Conservation (phyloP, 805 yeast genomes). For the Candida namnaoensis region DNA sequence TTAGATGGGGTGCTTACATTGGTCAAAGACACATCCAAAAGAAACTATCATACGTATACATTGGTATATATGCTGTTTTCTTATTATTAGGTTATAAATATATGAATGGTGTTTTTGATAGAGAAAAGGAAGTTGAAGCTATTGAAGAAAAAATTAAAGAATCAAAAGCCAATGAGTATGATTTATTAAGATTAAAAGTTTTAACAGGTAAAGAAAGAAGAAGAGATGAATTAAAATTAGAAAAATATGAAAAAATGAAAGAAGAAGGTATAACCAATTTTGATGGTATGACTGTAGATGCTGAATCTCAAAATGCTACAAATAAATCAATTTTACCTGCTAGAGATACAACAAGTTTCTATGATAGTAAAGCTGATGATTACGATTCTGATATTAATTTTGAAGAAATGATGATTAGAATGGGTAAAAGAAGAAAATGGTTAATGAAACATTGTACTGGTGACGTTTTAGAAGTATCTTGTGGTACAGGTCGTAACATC, state of each 20-base stretch:
- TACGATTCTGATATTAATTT: conserved; percentile 73
- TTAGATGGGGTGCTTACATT: conserved; percentile 45
- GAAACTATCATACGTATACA: conserved; percentile 52
- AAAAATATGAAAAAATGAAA: conserved; percentile 48
- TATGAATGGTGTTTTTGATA: conserved; percentile 56
- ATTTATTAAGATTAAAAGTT: conserved; percentile 51
- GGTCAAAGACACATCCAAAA: conserved; percentile 51
- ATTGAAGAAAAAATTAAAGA: conserved; percentile 28
- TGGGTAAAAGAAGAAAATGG: conserved; percentile 65
- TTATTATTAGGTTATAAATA: conserved; percentile 52
- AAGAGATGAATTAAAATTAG: conserved; percentile 50
- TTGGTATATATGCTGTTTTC: conserved; percentile 51
- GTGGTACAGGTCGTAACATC: conserved; percentile 94
- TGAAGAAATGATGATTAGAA: conserved; percentile 35
- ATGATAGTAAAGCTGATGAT: conserved; percentile 66
- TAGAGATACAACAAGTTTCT: conserved; percentile 74
- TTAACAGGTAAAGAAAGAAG: conserved; percentile 53
- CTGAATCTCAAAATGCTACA: conserved; percentile 22
- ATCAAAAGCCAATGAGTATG: conserved; percentile 44
- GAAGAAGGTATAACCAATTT: conserved; percentile 23
- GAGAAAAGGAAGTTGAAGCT: conserved; percentile 50
- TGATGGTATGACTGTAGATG: conserved; percentile 20
- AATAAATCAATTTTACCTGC: conserved; percentile 48
- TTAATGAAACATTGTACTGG: conserved; percentile 72
- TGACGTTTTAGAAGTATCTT: conserved; percentile 88